Percentiles rank a stretch among this genome's conserved stretches.
These are phyloP conservation scores for Cornus controversa DNA, from an alignment of 148 eudicot species.

Conservation along the genomic window DNA sequence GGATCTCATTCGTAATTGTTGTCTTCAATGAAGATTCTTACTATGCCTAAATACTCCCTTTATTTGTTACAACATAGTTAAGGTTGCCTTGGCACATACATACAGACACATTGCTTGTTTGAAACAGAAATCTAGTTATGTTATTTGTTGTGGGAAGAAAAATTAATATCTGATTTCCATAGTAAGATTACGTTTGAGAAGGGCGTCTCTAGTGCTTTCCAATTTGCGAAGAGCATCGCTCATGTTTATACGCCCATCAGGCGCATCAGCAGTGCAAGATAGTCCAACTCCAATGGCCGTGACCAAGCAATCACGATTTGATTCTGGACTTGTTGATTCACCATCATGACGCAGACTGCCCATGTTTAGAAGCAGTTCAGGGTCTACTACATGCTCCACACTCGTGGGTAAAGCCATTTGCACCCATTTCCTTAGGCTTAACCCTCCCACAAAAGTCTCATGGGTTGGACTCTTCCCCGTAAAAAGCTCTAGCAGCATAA, in stretches of 20 bases:
- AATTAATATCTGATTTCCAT: too few species aligned
- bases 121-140: too few species aligned
- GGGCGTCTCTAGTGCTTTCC: slow-evolving; percentile 20
- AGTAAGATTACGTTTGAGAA: neutral
- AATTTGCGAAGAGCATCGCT: slow-evolving; percentile 48
- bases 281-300: slow-evolving; percentile 24
- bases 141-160: too few species aligned
- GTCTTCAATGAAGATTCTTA: too few species aligned
- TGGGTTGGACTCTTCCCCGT: slow-evolving; percentile 49
- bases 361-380: slow-evolving; percentile 15
- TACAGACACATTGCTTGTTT: too few species aligned
- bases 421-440: slow-evolving; percentile 44
- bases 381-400: slow-evolving; percentile 32
- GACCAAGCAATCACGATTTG: slow-evolving; percentile 12
- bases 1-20: too few species aligned
- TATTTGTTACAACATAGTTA: too few species aligned
- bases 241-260: slow-evolving; percentile 41
- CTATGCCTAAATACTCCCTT: too few species aligned
- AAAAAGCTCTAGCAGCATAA: slow-evolving; percentile 49
- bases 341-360: neutral
- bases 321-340: slow-evolving; percentile 4
- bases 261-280: slow-evolving; percentile 21
- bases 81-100: too few species aligned
- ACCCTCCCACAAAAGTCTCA: slow-evolving; percentile 30
- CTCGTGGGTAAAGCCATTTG: slow-evolving; percentile 21